Conservation (phyloP, 495 filamentous ascomycete genomes). For the Hypoxylon intermedium region DNA sequence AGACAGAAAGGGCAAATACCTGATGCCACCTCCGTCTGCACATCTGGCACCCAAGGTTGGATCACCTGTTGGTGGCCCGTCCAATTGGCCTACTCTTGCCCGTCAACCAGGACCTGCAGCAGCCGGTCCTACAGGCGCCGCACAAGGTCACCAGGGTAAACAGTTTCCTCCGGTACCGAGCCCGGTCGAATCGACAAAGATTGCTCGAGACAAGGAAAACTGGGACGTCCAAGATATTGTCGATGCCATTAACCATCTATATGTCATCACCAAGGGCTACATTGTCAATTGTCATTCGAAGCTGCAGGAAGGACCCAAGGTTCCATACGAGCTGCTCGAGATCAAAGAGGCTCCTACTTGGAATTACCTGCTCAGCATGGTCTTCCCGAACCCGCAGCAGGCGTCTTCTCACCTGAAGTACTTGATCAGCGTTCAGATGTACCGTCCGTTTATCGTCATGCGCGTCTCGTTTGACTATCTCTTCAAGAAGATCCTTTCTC, state of each 20-base stretch:
- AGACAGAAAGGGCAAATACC: neutral
- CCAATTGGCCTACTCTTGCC: constrained; percentile 29
- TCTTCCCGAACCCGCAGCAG: neutral
- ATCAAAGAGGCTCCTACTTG: constrained; percentile 13
- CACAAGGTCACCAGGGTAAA: too few species aligned
- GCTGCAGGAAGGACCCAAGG: neutral
- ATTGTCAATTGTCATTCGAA: constrained; percentile 18
- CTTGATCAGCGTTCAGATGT: constrained; percentile 1
- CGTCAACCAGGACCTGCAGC: too few species aligned
- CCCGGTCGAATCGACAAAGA: too few species aligned
- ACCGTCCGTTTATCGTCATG: constrained; percentile 22
- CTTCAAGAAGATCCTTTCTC: constrained; percentile 28
- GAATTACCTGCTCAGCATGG: constrained; percentile 15
- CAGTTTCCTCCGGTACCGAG: too few species aligned
- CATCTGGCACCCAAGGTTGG: neutral
- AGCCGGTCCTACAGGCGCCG: too few species aligned
- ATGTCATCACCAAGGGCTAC: constrained; percentile 21
- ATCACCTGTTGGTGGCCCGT: constrained; percentile 5
- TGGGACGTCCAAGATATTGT: constrained; percentile 11
- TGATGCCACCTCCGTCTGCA: neutral
- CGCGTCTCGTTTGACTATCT: constrained; percentile 23
- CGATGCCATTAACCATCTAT: constrained; percentile 6
- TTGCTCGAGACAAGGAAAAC: constrained; percentile 1
- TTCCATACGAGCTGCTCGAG: neutral
- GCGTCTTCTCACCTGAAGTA: constrained; percentile 7